Conservation (phyloP, 306 rosid species). For the Cucurbita pepo region DNA sequence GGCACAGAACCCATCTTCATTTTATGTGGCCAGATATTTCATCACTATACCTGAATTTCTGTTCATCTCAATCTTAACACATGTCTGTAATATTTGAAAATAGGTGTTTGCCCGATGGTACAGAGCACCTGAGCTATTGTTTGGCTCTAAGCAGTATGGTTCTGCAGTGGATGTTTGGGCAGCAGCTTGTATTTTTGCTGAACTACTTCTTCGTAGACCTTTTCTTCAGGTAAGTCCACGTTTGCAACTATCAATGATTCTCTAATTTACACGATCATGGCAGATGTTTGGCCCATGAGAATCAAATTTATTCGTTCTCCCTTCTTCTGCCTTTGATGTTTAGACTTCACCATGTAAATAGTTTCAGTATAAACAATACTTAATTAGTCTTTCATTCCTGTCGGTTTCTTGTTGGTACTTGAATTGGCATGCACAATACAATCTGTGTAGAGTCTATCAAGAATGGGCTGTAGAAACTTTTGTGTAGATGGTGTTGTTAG, state of each 20-base stretch:
- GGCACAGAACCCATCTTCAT: background rate
- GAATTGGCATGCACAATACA: background rate
- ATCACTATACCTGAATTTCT: background rate
- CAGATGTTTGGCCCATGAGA: background rate
- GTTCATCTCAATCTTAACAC: background rate
- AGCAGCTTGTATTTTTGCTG: conserved; percentile 92
- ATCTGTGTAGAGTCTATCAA: background rate
- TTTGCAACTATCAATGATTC: background rate
- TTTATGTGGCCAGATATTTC: background rate
- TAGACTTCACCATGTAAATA: background rate
- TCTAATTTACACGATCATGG: background rate
- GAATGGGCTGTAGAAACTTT: background rate
- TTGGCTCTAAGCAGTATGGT: conserved; percentile 91
- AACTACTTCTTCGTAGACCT: conserved; percentile 81
- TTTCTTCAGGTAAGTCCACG: conserved; percentile 58
- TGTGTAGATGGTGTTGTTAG: background rate
- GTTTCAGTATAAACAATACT: background rate
- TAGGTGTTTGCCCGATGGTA: conserved; percentile 98
- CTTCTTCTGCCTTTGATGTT: background rate
- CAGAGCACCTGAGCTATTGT: conserved; percentile 94
- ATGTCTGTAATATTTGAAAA: conserved; percentile 6
- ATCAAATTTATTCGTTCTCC: background rate
- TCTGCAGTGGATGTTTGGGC: conserved; percentile 99
- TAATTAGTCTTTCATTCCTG: background rate
- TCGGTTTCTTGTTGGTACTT: background rate